Evolutionary conservation across 1,284 basidiomycete species (phyloP).

Genomic region (Ustilago sp.): DNA sequence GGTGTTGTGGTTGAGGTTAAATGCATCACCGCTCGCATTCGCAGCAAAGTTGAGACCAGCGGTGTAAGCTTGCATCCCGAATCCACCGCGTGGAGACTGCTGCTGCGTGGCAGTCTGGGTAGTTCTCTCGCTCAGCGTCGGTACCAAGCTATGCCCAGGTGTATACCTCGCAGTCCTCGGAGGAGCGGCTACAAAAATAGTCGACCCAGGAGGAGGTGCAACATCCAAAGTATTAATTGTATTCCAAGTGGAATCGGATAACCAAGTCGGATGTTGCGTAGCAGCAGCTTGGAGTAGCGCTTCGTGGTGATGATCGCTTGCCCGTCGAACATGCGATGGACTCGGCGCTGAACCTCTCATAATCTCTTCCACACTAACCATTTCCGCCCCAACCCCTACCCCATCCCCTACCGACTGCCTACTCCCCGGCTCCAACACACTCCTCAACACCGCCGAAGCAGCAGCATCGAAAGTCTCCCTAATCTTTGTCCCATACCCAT

Average conservation of each 20-base stretch:
- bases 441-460: slow-evolving; percentile 33
- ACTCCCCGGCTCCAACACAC: slow-evolving; percentile 28
- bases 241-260: slow-evolving; percentile 50
- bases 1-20: not conserved
- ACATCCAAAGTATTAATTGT: slow-evolving; percentile 39
- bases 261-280: slow-evolving; percentile 40
- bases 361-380: slow-evolving; percentile 22
- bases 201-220: slow-evolving; percentile 45
- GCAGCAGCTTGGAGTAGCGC: slow-evolving; percentile 26
- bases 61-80: not conserved
- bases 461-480: slow-evolving; percentile 50
- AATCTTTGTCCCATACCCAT: slow-evolving; percentile 34
- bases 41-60: not conserved
- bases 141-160: slow-evolving; percentile 30
- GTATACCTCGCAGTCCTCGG: slow-evolving; percentile 25
- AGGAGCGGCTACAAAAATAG: slow-evolving; percentile 48
- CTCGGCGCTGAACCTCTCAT: slow-evolving; percentile 12
- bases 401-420: not conserved
- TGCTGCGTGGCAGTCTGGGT: slow-evolving; percentile 21
- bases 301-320: slow-evolving; percentile 19
- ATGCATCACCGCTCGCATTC: not conserved
- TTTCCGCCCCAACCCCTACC: not conserved
- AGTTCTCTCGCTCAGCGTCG: slow-evolving; percentile 40
- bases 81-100: not conserved
- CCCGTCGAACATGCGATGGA: not conserved